Percentiles rank a stretch among this genome's conserved stretches.
Conservation (phyloP, 1,139 yeast species). For the Candida buenavistaensis region DNA sequence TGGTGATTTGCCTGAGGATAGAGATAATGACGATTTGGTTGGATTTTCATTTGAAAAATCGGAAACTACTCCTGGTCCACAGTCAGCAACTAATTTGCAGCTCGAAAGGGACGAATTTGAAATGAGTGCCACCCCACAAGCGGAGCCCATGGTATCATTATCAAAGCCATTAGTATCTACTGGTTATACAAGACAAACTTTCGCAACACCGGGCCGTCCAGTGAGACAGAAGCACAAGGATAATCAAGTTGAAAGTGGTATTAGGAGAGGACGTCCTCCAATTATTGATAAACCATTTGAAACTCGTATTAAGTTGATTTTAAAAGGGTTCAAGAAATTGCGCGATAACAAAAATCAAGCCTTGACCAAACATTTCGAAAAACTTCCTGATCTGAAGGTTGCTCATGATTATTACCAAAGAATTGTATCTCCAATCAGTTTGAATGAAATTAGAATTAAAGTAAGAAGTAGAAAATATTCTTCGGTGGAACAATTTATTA, state of each 20-base stretch:
- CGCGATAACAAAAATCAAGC: slow-evolving; percentile 51
- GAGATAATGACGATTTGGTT: slow-evolving; percentile 19
- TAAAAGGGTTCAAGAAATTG: slow-evolving; percentile 78
- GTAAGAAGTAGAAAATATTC: slow-evolving; percentile 84
- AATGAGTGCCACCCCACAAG: slow-evolving; percentile 15
- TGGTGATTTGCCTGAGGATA: slow-evolving; percentile 70
- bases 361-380: slow-evolving; percentile 68
- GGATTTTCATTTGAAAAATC: slow-evolving; percentile 10
- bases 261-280: slow-evolving; percentile 92
- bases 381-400: slow-evolving; percentile 70
- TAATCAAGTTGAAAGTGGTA: slow-evolving; percentile 49
- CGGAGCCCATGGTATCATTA: slow-evolving; percentile 8
- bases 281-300: slow-evolving; percentile 94
- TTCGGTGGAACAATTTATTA: slow-evolving; percentile 71
- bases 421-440: slow-evolving; percentile 70
- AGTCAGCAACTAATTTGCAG: too few species aligned
- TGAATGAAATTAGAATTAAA: slow-evolving; percentile 78
- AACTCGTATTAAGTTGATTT: slow-evolving; percentile 81
- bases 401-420: slow-evolving; percentile 68
- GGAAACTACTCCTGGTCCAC: slow-evolving; percentile 8
- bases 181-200: slow-evolving; percentile 5
- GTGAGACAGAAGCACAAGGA: slow-evolving; percentile 10
- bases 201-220: slow-evolving; percentile 5
- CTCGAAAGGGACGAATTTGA: slow-evolving; percentile 13
- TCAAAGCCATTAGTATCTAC: slow-evolving; percentile 14